These are phyloP conservation scores for Immersiporthe knoxdaviesiana DNA, from an alignment of 2,329 filamentous ascomycete genomes.

Conservation along the genomic window DNA sequence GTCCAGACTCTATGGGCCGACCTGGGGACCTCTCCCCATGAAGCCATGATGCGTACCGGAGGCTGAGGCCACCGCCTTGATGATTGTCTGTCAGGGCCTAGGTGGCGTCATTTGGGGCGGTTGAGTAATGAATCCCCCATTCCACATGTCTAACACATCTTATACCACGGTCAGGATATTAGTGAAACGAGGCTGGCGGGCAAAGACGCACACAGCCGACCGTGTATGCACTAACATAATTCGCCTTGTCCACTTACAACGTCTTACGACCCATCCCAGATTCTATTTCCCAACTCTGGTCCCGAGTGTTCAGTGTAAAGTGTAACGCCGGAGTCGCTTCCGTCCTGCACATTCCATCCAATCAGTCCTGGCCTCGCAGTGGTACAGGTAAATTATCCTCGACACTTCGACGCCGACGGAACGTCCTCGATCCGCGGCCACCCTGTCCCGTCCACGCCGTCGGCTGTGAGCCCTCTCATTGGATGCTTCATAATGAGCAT, in stretches of 20 bases:
- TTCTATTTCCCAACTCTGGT: conserved; percentile 1
- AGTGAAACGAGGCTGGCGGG: neutral
- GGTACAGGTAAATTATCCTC: conserved; percentile 24
- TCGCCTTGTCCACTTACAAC: conserved; percentile 4
- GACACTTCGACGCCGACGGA: conserved; percentile 18
- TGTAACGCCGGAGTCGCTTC: conserved; percentile 26
- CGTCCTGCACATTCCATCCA: conserved; percentile 16
- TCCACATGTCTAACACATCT: conserved; percentile 27
- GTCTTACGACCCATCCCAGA: conserved; percentile 11
- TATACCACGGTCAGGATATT: neutral
- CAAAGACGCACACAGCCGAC: conserved; percentile 15
- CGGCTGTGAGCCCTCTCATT: conserved; percentile 20
- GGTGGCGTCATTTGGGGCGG: conserved; percentile 8
- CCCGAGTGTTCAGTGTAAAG: conserved; percentile 13
- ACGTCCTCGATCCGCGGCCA: conserved; percentile 9
- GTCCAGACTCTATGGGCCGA: neutral
- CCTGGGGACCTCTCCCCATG: neutral
- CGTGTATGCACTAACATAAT: neutral
- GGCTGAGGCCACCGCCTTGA: neutral
- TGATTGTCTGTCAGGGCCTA: neutral
- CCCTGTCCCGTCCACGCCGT: conserved; percentile 23
- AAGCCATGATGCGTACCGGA: neutral
- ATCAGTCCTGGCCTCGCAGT: conserved; percentile 17
- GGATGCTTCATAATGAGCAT: conserved; percentile 6
- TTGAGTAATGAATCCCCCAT: neutral